phyloP scores from a whole-genome alignment of 2,329 filamentous ascomycete genomes.

The Monilinia fructicola region DNA sequence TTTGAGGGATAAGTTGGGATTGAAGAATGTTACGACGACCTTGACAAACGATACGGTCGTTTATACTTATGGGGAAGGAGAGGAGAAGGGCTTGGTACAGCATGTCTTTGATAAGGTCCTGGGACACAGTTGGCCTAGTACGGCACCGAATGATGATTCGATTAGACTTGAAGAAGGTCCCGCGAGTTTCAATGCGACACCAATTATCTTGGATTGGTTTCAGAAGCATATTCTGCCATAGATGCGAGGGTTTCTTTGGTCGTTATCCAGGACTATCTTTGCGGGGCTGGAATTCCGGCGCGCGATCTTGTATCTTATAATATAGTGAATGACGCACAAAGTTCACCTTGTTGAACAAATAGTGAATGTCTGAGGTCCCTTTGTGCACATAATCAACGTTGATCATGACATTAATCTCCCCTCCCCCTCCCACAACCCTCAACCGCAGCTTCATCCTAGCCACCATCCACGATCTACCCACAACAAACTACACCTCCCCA shows the following conservation, averaged over 20 bases:
- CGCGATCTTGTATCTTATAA: too few relatives aligned
- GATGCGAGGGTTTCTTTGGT: not conserved
- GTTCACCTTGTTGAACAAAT: too few relatives aligned
- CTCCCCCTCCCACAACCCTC: too few relatives aligned
- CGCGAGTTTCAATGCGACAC: slow-evolving; percentile 24
- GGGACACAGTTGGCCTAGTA: slow-evolving; percentile 28
- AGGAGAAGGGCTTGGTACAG: slow-evolving; percentile 21
- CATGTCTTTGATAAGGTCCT: slow-evolving; percentile 25
- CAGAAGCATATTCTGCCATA: slow-evolving; percentile 16
- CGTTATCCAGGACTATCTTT: too few relatives aligned
- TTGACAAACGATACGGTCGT: slow-evolving; percentile 17
- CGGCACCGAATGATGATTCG: slow-evolving; percentile 24
- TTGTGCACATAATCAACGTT: too few relatives aligned
- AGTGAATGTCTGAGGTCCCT: too few relatives aligned
- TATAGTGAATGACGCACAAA: too few relatives aligned
- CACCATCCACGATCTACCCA: too few relatives aligned
- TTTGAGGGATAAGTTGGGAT: slow-evolving; percentile 20
- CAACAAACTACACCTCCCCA: too few relatives aligned
- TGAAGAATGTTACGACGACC: slow-evolving; percentile 14
- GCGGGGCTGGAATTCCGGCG: too few relatives aligned
- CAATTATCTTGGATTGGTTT: slow-evolving; percentile 26
- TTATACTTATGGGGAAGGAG: slow-evolving; percentile 24
- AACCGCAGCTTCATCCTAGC: too few relatives aligned
- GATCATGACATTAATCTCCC: too few relatives aligned
- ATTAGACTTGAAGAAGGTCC: slow-evolving; percentile 3